Evolutionary conservation across 139 green algal species (phyloP), one percentile per base, ranked within the genome.

Genomic region (Chlorella sp.): DNA sequence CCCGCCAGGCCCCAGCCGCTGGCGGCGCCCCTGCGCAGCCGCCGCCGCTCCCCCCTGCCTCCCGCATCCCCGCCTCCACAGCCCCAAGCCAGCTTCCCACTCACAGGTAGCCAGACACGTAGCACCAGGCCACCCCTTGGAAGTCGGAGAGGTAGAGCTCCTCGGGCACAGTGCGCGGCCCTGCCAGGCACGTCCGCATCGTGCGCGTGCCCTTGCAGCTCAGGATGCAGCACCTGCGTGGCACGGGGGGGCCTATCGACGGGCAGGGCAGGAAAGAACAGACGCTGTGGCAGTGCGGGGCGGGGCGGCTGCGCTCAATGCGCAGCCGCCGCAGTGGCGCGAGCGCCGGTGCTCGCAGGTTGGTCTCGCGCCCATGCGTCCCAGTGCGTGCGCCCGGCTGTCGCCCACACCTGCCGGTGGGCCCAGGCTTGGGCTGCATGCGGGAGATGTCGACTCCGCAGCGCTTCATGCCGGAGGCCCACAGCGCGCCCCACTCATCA

Each of bases 151-250:
- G 11, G 8, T 27, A 27, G 62, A 92, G 69, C 33, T 84, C 82
- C 3, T 60, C 35, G 8, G 68, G 48, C 14, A 46, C 15, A 36
- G 87, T 60, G 8, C 62, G 21, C 25, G 67, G 73, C 31, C 62
- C 75, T 6, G 81, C 79, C 40, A 91, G 55, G 74, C 70, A 90
- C 5, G 89, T 89, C 50, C 89, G 83, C 89, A 94, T 94, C 15
- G 62, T 80, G 74, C 61, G 62, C 63, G 67, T 79, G 0, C 80
- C 85, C 5, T 82, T 59, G 76, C 81, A 84, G 23, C 48, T 84
- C 19, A 93, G 73, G 68, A 93, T 89, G 56, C 82, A 83, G 36
- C n/a, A n/a, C n/a, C n/a, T n/a, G n/a, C n/a, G n/a, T n/a, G n/a
- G n/a, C n/a, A n/a, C n/a, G n/a, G n/a, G n/a, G n/a, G n/a, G n/a